Conservation (phyloP, 176 grass and related monocot genomes). For the Oropetium thomaeum region DNA sequence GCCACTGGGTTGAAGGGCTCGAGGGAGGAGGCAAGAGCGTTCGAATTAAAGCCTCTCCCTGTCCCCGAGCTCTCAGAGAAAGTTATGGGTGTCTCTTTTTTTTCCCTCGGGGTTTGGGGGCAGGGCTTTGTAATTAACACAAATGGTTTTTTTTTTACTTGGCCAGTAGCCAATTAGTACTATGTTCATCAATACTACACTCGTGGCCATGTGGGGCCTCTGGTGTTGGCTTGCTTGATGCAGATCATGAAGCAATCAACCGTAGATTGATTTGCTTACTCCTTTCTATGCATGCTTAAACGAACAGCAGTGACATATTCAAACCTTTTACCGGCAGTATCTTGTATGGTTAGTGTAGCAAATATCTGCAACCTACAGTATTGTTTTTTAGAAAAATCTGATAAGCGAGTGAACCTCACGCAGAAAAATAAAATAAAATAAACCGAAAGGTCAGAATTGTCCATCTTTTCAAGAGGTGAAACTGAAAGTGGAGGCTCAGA, state of each 20-base stretch:
- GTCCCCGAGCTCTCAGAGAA: conserved; percentile 26
- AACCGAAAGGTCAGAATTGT: not conserved
- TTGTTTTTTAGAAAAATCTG: no score
- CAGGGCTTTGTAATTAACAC: not conserved
- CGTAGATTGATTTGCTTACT: not conserved
- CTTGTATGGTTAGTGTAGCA: not conserved
- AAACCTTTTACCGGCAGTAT: not conserved
- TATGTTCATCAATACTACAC: not conserved
- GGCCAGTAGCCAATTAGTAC: not conserved
- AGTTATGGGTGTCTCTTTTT: conserved; percentile 22
- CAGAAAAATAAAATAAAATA: no score
- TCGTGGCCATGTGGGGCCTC: not conserved
- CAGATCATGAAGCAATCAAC: not conserved
- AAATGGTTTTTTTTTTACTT: not conserved
- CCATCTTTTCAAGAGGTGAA: not conserved
- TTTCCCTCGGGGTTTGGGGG: conserved; percentile 41
- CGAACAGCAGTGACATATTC: not conserved
- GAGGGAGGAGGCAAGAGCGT: conserved; percentile 53
- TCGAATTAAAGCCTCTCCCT: conserved; percentile 77
- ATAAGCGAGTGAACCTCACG: no score
- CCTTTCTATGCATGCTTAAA: not conserved
- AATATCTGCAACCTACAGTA: not conserved
- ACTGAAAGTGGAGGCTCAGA: conserved; percentile 20
- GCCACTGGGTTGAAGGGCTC: conserved; percentile 31
- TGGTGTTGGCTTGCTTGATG: not conserved